Conservation (phyloP, 768 basidiomycete genomes). For the Boletus speciosus region DNA sequence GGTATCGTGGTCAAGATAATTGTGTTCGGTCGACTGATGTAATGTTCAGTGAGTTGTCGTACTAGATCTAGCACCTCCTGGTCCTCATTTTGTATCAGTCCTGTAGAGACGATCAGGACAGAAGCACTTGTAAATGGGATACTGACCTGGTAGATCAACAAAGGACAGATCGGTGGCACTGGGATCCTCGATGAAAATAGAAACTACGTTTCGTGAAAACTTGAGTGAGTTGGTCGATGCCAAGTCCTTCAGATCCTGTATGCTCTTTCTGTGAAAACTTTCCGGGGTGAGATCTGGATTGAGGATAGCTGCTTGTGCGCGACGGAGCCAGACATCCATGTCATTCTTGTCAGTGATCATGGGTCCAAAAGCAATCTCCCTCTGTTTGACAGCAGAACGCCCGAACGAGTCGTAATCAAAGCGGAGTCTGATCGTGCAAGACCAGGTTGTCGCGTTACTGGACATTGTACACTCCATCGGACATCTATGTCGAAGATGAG, state of each 20-base stretch:
- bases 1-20: slow-evolving; percentile 66
- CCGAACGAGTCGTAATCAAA: slow-evolving; percentile 33
- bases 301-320: slow-evolving; percentile 46
- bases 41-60: slow-evolving; percentile 41
- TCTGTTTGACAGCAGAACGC: slow-evolving; percentile 1
- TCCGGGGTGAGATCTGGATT: slow-evolving; percentile 20
- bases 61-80: slow-evolving; percentile 45
- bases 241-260: slow-evolving; percentile 24
- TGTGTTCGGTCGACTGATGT: slow-evolving; percentile 49
- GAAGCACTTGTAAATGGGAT: background rate
- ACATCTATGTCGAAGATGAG: slow-evolving; percentile 35
- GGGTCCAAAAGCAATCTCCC: slow-evolving; percentile 28
- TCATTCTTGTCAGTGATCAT: slow-evolving; percentile 27
- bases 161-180: slow-evolving; percentile 47
- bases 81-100: slow-evolving; percentile 55
- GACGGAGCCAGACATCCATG: slow-evolving; percentile 42
- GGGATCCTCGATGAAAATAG: slow-evolving; percentile 44
- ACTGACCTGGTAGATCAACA: slow-evolving; percentile 51
- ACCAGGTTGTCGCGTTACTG: slow-evolving; percentile 37
- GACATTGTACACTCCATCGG: slow-evolving; percentile 54
- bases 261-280: slow-evolving; percentile 22
- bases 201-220: slow-evolving; percentile 53
- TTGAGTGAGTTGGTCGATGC: slow-evolving; percentile 16
- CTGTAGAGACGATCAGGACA: slow-evolving; percentile 27
- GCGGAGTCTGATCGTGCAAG: slow-evolving; percentile 43